A percentile compares a stretch with the other conserved stretches of the same genome.
Conservation (phyloP, 208 protist species). For the Wallacemonas sp. region DNA sequence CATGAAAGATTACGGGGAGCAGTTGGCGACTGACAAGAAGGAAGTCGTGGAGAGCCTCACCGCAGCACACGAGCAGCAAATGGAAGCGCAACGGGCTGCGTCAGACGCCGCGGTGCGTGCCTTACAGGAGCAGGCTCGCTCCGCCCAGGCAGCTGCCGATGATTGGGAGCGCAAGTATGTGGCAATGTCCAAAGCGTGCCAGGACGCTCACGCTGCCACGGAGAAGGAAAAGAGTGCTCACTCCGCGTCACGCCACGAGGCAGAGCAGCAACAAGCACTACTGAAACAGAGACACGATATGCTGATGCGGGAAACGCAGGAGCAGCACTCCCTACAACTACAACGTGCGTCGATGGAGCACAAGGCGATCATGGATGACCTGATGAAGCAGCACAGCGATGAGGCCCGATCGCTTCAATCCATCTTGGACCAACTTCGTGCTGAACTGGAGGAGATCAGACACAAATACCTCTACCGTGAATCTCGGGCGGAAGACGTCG, state of each 20-base stretch:
- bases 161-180: constrained; percentile 13
- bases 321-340: constrained; percentile 30
- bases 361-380: constrained; percentile 51
- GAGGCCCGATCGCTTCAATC: constrained; percentile 35
- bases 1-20: constrained; percentile 14
- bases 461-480: constrained; percentile 92
- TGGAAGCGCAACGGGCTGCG: constrained; percentile 2
- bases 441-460: constrained; percentile 62
- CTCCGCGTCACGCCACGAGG: constrained; percentile 17
- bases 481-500: constrained; percentile 86
- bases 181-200: neutral
- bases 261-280: constrained; percentile 25
- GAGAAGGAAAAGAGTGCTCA: constrained; percentile 28
- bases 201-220: constrained; percentile 13
- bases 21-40: constrained; percentile 20
- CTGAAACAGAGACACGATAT: constrained; percentile 18
- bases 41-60: constrained; percentile 5
- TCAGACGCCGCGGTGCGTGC: constrained; percentile 12
- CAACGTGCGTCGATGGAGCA: constrained; percentile 37
- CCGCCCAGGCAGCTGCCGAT: constrained; percentile 5
- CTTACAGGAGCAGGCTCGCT: constrained; percentile 17
- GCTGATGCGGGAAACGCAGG: constrained; percentile 15
- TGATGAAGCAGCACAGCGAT: constrained; percentile 39
- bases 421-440: constrained; percentile 41
- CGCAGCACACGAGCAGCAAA: constrained; percentile 7